phyloP scores from a whole-genome alignment of 345 rosid genomes.

The Toxicodendron radicans region DNA sequence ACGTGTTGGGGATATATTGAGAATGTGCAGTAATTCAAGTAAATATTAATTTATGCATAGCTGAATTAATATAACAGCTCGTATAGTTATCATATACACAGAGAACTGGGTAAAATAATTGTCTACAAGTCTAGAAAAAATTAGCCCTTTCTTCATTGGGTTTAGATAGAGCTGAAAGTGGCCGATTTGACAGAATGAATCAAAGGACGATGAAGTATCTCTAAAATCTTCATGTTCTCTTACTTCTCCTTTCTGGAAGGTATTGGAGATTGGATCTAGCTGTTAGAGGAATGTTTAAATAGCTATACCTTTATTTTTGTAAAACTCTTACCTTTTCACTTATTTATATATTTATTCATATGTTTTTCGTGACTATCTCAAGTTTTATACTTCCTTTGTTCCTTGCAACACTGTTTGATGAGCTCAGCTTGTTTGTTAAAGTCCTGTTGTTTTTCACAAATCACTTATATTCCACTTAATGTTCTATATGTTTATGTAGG shows the following conservation, averaged over 20 bases:
- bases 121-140: not conserved
- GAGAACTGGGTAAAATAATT: not conserved
- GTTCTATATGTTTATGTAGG: conserved; percentile 48
- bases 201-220: not conserved
- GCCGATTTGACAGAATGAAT: not conserved
- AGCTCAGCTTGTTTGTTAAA: conserved; percentile 8
- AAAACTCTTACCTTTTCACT: not conserved
- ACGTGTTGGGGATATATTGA: too few species aligned
- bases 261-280: not conserved
- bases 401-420: too few species aligned
- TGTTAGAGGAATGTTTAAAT: not conserved
- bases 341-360: too few species aligned
- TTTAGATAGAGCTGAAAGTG: not conserved
- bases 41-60: not conserved
- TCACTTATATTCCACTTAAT: conserved; percentile 13
- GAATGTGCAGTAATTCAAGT: too few species aligned
- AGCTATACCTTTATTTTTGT: not conserved
- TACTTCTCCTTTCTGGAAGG: not conserved
- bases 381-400: too few species aligned
- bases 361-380: too few species aligned
- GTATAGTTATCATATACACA: too few species aligned
- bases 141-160: not conserved
- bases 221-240: not conserved
- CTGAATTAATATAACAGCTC: not conserved
- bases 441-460: not conserved